Base-by-base conservation (phyloP, 805 yeast genomes). In the Lipomyces oligophaga region DNA sequence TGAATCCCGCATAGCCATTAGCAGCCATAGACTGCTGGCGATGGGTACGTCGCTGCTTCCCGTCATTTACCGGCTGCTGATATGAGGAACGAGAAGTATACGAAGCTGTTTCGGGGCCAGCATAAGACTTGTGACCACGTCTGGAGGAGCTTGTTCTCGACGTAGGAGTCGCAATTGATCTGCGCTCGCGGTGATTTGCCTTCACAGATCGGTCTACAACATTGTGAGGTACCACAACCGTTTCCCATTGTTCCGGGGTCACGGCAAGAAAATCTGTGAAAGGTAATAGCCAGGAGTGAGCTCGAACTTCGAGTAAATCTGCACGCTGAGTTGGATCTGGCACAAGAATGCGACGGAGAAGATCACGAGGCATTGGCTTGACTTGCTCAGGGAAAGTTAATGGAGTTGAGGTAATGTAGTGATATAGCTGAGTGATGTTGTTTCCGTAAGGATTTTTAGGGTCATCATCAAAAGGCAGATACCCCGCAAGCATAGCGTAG, bases 401-500 rank as follows among this genome's bases (percentile, higher is more conserved):
- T 3, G 96, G 86, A 1, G 97, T 87, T 41, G 81, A 75, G 20
- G 96, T 87, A 55, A 93, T 93, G 68, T 93, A 93, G 62, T 83
- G 85, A 69, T 93, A 93, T 50, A 93, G 73, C 62, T 83, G 81
- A 19, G 89, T 85, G 62, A 93, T 90, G 66, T 93, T 94, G 46
- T 89, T 85, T 41, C 97, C 96, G 63, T 90, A 96, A 28, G 96
- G 97, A 62, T 93, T 93, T 44, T 84, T 83, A 18, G 96, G 93
- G 65, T 93, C 98, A 66, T 93, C 98, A 63, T 93, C 98, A 72
- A 87, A 93, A 0, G 98, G 98, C 51, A 93, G 73, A 66, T 93
- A 93, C 1, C 98, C 98, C 0, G 97, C 90, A 39, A 93, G 72
- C 96, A 93, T 93, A 8, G 97, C 97, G 63, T 88, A 93, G 41